Conservation (phyloP, 257 asterid genomes). For the Solanum corneliomulleri region DNA sequence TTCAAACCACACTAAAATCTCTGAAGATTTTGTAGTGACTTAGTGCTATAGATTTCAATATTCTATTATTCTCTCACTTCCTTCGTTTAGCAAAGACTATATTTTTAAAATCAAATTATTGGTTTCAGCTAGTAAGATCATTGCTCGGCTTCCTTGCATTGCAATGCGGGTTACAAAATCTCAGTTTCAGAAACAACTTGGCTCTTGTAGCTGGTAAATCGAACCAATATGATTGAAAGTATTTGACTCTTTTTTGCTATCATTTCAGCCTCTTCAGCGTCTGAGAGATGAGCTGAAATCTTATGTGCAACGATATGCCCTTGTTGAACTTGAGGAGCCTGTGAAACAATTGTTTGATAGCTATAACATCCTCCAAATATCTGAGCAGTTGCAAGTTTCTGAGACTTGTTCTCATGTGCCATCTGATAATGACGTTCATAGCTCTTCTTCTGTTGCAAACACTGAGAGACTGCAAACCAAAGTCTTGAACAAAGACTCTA, state of each 20-base stretch:
- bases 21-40: neutral
- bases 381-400: slow-evolving; percentile 42
- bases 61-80: neutral
- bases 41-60: neutral
- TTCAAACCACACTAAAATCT: neutral
- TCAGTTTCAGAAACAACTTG: neutral
- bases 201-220: neutral
- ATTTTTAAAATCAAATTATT: neutral
- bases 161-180: neutral
- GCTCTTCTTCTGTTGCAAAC: slow-evolving; percentile 40
- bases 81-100: neutral
- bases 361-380: slow-evolving; percentile 46
- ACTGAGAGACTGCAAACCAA: slow-evolving; percentile 35
- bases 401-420: slow-evolving; percentile 42
- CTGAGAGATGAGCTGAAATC: slow-evolving; percentile 68
- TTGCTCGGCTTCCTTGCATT: neutral
- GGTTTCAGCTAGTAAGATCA: neutral
- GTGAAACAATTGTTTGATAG: slow-evolving; percentile 52
- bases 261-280: slow-evolving; percentile 56
- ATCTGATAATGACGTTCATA: slow-evolving; percentile 50
- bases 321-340: slow-evolving; percentile 41
- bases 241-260: neutral
- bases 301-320: slow-evolving; percentile 41
- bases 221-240: neutral
- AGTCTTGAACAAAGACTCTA: slow-evolving; percentile 13